These are phyloP conservation scores for Hortaea sp. DNA, from an alignment of 2,329 filamentous ascomycete species.

Conservation along the genomic window DNA sequence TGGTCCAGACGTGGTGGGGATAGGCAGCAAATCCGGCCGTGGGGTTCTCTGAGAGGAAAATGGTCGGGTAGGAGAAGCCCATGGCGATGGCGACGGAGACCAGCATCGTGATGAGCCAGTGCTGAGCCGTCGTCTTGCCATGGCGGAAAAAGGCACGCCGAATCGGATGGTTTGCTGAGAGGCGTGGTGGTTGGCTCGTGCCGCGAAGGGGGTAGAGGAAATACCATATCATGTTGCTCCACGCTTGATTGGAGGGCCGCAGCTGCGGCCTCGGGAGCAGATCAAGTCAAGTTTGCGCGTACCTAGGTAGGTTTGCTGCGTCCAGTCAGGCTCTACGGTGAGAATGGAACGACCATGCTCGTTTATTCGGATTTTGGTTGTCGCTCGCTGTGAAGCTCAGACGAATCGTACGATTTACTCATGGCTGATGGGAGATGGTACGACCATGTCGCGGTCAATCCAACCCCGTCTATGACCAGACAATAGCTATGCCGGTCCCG, in stretches of 20 bases:
- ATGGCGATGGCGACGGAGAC: slow-evolving; percentile 63
- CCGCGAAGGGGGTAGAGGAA: slow-evolving; percentile 67
- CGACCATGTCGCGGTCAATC: too few species aligned
- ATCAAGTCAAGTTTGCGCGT: background rate
- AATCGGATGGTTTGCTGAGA: slow-evolving; percentile 55
- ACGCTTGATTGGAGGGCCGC: too few species aligned
- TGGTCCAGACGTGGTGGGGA: slow-evolving; percentile 71
- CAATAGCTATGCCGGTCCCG: too few species aligned
- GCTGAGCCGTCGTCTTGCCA: slow-evolving; percentile 58
- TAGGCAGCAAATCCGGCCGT: slow-evolving; percentile 61
- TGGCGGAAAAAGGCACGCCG: slow-evolving; percentile 57
- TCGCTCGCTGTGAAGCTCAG: too few species aligned
- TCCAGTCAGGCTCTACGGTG: too few species aligned
- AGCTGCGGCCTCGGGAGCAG: background rate
- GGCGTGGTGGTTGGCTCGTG: slow-evolving; percentile 62
- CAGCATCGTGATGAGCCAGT: slow-evolving; percentile 65
- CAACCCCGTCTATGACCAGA: too few species aligned
- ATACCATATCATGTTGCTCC: slow-evolving; percentile 27
- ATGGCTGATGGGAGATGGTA: too few species aligned
- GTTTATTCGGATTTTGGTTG: too few species aligned
- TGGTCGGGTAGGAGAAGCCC: slow-evolving; percentile 61
- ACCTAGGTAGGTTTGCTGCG: too few species aligned
- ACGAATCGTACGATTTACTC: too few species aligned
- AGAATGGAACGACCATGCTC: too few species aligned
- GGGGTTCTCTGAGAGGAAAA: slow-evolving; percentile 64